These are phyloP conservation scores for Phanerochaete sordida DNA, from an alignment of 768 basidiomycete genomes.

Conservation along the genomic window DNA sequence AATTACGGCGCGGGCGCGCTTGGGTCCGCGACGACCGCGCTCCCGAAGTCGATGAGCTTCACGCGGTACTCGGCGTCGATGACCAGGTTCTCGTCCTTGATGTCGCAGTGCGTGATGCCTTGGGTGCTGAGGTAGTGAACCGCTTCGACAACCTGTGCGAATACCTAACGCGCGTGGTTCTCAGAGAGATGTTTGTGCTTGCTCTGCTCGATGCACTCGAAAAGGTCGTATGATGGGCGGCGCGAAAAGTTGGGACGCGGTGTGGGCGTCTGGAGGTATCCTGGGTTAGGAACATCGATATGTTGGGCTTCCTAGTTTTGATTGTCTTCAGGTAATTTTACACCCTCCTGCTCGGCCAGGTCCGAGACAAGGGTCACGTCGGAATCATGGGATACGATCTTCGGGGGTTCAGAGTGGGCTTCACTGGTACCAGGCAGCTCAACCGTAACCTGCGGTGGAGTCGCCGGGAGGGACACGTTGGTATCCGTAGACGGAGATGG, in stretches of 20 bases:
- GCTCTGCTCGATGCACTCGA: conserved; percentile 92
- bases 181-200: conserved; percentile 78
- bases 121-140: conserved; percentile 76
- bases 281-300: background rate
- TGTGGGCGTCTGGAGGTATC: conserved; percentile 9
- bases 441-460: conserved; percentile 28
- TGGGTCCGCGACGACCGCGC: conserved; percentile 74
- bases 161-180: conserved; percentile 74
- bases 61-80: conserved; percentile 74
- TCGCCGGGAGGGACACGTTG: conserved; percentile 37
- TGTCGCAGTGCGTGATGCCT: conserved; percentile 91
- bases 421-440: background rate
- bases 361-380: background rate
- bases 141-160: conserved; percentile 84
- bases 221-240: conserved; percentile 86
- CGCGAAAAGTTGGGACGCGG: conserved; percentile 44
- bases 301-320: background rate
- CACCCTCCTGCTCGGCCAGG: background rate
- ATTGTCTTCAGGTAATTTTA: background rate
- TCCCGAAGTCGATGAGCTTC: conserved; percentile 95
- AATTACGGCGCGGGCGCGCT: conserved; percentile 54
- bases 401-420: background rate
- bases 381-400: background rate
- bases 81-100: conserved; percentile 95
- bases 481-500: conserved; percentile 52